A percentile compares a stretch with the other conserved stretches of the same genome.
These are phyloP conservation scores for Coemansia sp. DNA, from an alignment of 192 early-diverging fungal species.

Conservation along the genomic window DNA sequence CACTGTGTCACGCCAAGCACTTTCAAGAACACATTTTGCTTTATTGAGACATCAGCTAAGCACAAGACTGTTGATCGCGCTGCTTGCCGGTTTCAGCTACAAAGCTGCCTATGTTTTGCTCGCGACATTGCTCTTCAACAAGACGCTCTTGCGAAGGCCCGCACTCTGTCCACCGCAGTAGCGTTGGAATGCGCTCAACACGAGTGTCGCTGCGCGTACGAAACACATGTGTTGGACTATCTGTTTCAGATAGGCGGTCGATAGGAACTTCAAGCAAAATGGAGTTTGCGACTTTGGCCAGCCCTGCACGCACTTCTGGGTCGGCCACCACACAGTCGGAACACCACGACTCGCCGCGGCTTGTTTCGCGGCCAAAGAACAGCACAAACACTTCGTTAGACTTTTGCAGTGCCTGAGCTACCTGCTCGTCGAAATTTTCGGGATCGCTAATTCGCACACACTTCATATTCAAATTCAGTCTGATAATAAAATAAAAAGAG, in stretches of 20 bases:
- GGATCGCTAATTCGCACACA: conserved; percentile 38
- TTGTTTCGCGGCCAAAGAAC: conserved; percentile 48
- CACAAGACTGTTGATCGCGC: not conserved
- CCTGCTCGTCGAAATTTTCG: conserved; percentile 21
- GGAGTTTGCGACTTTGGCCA: conserved; percentile 20
- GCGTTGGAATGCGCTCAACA: conserved; percentile 36
- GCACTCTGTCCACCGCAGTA: conserved; percentile 31
- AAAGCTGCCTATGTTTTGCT: conserved; percentile 20
- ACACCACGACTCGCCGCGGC: conserved; percentile 37
- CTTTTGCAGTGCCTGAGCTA: not conserved
- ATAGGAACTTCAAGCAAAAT: conserved; percentile 45
- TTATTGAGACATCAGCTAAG: not conserved
- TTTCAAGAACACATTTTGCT: not conserved
- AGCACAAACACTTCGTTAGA: conserved; percentile 38
- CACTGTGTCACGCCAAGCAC: conserved; percentile 4
- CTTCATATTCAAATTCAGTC: conserved; percentile 21
- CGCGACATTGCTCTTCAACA: conserved; percentile 38
- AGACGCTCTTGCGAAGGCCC: conserved; percentile 28
- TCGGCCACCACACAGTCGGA: conserved; percentile 51
- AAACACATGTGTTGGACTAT: conserved; percentile 26
- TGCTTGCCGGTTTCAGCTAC: conserved; percentile 5
- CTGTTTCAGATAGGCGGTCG: conserved; percentile 30
- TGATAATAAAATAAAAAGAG: too few relatives aligned
- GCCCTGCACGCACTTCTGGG: conserved; percentile 35
- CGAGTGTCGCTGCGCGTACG: conserved; percentile 25